Percentiles rank a stretch among this genome's conserved stretches.
Evolutionary conservation across 2,329 filamentous ascomycete species (phyloP).

Genomic region (Sporothrix pseudoabietina): DNA sequence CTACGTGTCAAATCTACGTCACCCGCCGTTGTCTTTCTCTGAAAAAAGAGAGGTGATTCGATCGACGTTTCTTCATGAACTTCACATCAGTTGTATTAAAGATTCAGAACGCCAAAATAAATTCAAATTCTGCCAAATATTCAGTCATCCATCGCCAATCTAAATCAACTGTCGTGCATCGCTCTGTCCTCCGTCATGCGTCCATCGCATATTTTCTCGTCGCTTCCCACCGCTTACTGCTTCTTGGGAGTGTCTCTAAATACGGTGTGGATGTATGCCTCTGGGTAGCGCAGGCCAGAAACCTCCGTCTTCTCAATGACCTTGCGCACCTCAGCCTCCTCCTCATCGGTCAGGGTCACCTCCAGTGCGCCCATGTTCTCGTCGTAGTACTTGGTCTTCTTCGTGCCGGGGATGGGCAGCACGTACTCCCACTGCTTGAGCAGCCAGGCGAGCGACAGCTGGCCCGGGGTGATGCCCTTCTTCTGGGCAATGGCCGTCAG

Average conservation of each 20-base stretch:
- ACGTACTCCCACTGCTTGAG: constrained; percentile 49
- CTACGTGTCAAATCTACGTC: constrained; percentile 18
- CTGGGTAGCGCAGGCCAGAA: constrained; percentile 28
- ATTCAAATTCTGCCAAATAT: neutral
- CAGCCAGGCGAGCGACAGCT: constrained; percentile 61
- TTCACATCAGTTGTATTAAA: too few relatives aligned
- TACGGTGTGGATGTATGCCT: neutral
- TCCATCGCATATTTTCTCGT: neutral
- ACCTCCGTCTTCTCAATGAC: constrained; percentile 26
- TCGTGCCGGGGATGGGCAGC: constrained; percentile 46
- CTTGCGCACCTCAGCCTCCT: constrained; percentile 29
- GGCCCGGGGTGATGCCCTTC: constrained; percentile 49
- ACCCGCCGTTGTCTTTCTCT: neutral
- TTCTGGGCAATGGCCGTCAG: constrained; percentile 37
- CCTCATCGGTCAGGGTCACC: constrained; percentile 33
- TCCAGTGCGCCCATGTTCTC: constrained; percentile 39
- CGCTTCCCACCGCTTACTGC: neutral
- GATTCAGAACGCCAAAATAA: neutral
- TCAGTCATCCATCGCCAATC: neutral
- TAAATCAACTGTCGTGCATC: too few relatives aligned
- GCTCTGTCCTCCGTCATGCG: neutral
- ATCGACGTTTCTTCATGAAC: neutral
- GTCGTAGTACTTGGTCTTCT: constrained; percentile 40
- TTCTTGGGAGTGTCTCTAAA: constrained; percentile 27
- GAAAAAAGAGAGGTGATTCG: neutral